Conservation (phyloP, 305 asterid species). For the Fraxinus floribunda region DNA sequence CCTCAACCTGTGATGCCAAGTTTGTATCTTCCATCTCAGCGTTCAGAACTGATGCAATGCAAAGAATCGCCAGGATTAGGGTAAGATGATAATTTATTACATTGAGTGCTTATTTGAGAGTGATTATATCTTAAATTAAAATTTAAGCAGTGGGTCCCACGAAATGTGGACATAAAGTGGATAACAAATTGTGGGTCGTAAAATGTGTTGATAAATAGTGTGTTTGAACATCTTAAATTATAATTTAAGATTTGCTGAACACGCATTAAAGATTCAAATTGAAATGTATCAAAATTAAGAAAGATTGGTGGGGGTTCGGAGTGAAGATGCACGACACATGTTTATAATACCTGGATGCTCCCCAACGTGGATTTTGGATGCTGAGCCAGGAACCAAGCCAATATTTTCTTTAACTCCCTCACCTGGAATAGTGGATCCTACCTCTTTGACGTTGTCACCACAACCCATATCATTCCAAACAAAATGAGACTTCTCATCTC, state of each 20-base stretch:
- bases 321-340: slow-evolving; percentile 5
- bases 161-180: not conserved
- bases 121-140: not conserved
- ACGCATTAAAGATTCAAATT: not conserved
- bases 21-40: slow-evolving; percentile 39
- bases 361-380: slow-evolving; percentile 29
- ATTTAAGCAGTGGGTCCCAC: not conserved
- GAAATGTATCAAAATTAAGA: slow-evolving; percentile 12
- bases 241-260: not conserved
- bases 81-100: not conserved
- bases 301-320: not conserved
- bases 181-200: not conserved
- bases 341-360: slow-evolving; percentile 41
- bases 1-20: slow-evolving; percentile 30
- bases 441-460: slow-evolving; percentile 36
- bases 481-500: slow-evolving; percentile 33
- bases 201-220: not conserved
- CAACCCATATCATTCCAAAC: slow-evolving; percentile 31
- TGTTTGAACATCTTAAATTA: not conserved
- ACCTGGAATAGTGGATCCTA: slow-evolving; percentile 29
- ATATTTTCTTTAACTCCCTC: slow-evolving; percentile 37
- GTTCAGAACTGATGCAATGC: slow-evolving; percentile 45
- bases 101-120: not conserved
- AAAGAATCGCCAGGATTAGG: slow-evolving; percentile 21
- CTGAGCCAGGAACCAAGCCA: slow-evolving; percentile 37